A percentile compares a stretch with the other conserved stretches of the same genome.
Conservation (phyloP, 129 eudicot species). For the Arctium minus region DNA sequence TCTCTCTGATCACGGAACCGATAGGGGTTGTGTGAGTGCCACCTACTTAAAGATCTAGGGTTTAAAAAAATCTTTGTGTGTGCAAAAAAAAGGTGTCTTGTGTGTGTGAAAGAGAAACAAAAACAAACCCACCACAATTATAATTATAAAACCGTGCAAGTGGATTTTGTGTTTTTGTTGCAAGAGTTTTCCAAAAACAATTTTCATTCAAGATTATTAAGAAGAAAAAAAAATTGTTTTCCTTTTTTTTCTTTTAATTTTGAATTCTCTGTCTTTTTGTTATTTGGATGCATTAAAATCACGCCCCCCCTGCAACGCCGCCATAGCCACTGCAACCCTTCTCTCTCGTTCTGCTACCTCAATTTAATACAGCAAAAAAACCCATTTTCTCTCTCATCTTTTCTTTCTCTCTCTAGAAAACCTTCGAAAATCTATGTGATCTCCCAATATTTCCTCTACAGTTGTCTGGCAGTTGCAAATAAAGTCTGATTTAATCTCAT, state of each 20-base stretch:
- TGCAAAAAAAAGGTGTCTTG: background rate
- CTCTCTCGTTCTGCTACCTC: conserved; percentile 42
- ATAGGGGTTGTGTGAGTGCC: conserved; percentile 33
- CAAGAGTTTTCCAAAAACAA: background rate
- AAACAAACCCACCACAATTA: background rate
- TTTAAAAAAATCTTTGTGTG: conserved; percentile 14
- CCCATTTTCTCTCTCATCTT: background rate
- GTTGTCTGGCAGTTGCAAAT: conserved; percentile 58
- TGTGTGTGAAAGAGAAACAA: conserved; percentile 6
- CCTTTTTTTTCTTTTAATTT: background rate
- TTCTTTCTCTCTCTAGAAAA: conserved; percentile 22
- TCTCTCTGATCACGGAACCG: conserved; percentile 32
- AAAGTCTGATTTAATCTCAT: conserved; percentile 33
- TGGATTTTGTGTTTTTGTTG: background rate
- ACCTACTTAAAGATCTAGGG: conserved; percentile 38
- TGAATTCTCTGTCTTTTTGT: conserved; percentile 19
- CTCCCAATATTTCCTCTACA: conserved; percentile 58
- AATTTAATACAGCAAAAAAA: conserved; percentile 46
- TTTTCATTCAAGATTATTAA: background rate
- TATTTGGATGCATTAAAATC: conserved; percentile 71
- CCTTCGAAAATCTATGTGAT: conserved; percentile 17
- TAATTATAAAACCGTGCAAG: background rate
- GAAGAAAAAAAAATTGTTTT: background rate
- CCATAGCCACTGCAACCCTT: conserved; percentile 57
- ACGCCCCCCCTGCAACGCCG: conserved; percentile 91